Conservation (phyloP, 139 green algal genomes). For the Pleodorina starrii region DNA sequence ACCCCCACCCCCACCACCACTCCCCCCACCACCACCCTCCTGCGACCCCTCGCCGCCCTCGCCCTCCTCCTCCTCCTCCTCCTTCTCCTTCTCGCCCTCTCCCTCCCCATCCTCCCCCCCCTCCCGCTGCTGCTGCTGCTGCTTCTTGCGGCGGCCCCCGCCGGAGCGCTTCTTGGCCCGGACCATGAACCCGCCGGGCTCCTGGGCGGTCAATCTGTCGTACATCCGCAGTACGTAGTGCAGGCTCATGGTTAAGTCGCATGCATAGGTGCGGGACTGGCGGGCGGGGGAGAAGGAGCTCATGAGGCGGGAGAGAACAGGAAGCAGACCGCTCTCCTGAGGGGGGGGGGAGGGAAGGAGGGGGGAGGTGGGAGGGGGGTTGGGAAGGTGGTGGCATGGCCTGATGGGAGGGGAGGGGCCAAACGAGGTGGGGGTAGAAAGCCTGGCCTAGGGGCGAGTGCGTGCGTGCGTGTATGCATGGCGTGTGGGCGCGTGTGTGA, state of each 20-base stretch:
- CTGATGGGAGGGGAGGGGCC: too few relatives aligned
- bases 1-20: not conserved
- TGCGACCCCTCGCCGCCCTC: not conserved
- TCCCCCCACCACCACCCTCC: not conserved
- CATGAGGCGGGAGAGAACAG: slow-evolving; percentile 73
- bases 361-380: not conserved
- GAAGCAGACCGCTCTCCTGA: slow-evolving; percentile 81
- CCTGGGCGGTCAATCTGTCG: slow-evolving; percentile 63
- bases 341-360: not conserved
- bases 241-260: slow-evolving; percentile 74
- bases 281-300: slow-evolving; percentile 70
- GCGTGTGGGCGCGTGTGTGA: too few relatives aligned
- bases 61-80: slow-evolving; percentile 28
- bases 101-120: slow-evolving; percentile 24
- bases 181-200: slow-evolving; percentile 60
- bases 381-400: too few relatives aligned
- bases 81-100: slow-evolving; percentile 20
- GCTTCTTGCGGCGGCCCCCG: slow-evolving; percentile 4
- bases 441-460: too few relatives aligned
- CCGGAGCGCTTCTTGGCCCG: not conserved
- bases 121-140: not conserved
- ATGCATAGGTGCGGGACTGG: slow-evolving; percentile 71
- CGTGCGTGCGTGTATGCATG: too few relatives aligned
- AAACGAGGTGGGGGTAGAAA: too few relatives aligned
- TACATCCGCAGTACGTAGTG: slow-evolving; percentile 80